phyloP scores from a whole-genome alignment of 1,284 basidiomycete species.

The Austroboletus niveus region DNA sequence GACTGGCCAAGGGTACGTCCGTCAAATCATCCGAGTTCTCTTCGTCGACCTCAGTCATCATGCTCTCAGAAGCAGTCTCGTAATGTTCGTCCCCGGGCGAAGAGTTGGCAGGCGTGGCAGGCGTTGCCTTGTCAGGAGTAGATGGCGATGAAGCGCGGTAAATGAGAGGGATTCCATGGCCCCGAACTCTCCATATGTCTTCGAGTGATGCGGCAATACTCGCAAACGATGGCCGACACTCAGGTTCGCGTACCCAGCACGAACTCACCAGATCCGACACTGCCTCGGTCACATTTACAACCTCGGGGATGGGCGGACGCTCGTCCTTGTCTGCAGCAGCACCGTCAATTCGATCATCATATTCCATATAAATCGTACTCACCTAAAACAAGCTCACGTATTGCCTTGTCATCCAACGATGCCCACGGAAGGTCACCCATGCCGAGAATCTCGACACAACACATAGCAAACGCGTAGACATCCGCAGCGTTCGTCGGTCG shows the following conservation, averaged over 20 bases:
- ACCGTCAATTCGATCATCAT: not conserved
- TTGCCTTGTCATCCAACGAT: slow-evolving; percentile 54
- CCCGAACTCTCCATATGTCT: slow-evolving; percentile 22
- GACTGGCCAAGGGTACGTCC: slow-evolving; percentile 20
- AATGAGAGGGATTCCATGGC: not conserved
- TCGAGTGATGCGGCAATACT: slow-evolving; percentile 42
- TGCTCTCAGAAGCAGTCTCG: slow-evolving; percentile 27
- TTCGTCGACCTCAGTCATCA: slow-evolving; percentile 17
- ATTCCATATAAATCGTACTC: slow-evolving; percentile 16
- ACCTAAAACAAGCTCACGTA: slow-evolving; percentile 63
- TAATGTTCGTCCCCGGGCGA: slow-evolving; percentile 27
- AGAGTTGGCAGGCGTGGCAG: slow-evolving; percentile 10
- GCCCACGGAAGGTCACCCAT: slow-evolving; percentile 66
- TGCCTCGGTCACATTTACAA: slow-evolving; percentile 21
- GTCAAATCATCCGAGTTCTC: slow-evolving; percentile 13
- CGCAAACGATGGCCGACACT: slow-evolving; percentile 48
- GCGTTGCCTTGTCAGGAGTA: not conserved
- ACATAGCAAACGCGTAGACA: slow-evolving; percentile 73
- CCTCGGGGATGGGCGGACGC: slow-evolving; percentile 48
- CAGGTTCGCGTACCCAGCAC: slow-evolving; percentile 52
- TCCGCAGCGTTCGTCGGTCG: slow-evolving; percentile 64
- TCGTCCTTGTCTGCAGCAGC: slow-evolving; percentile 48
- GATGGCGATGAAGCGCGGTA: not conserved
- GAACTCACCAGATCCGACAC: slow-evolving; percentile 40
- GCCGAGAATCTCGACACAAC: slow-evolving; percentile 65